phyloP scores from a whole-genome alignment of 257 asterid genomes.

The Nicotiana benthamiana region DNA sequence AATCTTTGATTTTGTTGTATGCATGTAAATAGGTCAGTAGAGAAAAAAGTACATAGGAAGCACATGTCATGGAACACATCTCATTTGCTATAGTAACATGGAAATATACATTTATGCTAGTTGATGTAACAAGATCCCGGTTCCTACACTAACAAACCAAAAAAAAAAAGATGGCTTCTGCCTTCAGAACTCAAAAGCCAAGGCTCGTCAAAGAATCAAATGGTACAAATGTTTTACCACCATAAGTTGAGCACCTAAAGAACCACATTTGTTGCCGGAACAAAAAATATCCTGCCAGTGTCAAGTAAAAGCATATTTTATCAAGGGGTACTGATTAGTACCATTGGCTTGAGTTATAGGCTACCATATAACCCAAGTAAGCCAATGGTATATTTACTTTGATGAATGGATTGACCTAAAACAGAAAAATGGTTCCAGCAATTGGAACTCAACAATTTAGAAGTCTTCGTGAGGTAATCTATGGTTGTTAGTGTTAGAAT shows the following conservation, averaged over 20 bases:
- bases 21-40: background rate
- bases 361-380: background rate
- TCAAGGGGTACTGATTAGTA: background rate
- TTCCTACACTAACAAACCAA: background rate
- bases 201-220: background rate
- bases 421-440: background rate
- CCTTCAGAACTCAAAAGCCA: background rate
- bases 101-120: background rate
- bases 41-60: background rate
- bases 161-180: background rate
- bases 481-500: no score
- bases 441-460: background rate
- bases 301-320: background rate
- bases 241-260: background rate
- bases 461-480: background rate
- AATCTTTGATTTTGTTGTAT: background rate
- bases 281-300: background rate
- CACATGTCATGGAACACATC: background rate
- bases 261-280: background rate
- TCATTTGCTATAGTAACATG: background rate
- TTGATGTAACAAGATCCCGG: background rate
- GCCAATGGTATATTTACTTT: background rate
- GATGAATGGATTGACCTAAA: background rate
- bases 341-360: no score
- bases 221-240: background rate